Evolutionary conservation across 345 rosid species (phyloP).

Genomic region (Dipteronia dyeriana): DNA sequence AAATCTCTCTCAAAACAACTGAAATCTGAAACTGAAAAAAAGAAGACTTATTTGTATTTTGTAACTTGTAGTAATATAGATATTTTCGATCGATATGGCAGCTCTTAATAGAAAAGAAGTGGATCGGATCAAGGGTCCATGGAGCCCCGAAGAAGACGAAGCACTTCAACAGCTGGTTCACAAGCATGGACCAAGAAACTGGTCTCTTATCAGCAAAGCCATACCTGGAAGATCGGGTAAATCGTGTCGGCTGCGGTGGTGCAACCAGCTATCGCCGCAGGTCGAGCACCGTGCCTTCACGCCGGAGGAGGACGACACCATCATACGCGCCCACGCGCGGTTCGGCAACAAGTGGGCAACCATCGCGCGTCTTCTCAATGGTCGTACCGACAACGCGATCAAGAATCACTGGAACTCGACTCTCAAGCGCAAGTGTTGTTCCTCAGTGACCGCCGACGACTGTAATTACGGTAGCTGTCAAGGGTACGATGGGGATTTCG

Average conservation of each 20-base stretch:
- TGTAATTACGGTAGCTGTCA: slow-evolving; percentile 31
- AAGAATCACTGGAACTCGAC: slow-evolving; percentile 99
- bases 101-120: slow-evolving; percentile 41
- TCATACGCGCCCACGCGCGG: slow-evolving; percentile 76
- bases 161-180: slow-evolving; percentile 65
- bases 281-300: slow-evolving; percentile 87
- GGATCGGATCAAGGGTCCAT: slow-evolving; percentile 95
- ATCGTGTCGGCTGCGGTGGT: slow-evolving; percentile 92
- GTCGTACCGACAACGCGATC: slow-evolving; percentile 92
- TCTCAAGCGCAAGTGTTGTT: slow-evolving; percentile 70
- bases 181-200: slow-evolving; percentile 85
- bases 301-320: slow-evolving; percentile 75
- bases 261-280: slow-evolving; percentile 93
- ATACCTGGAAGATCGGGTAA: slow-evolving; percentile 93
- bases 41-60: neutral
- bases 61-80: neutral
- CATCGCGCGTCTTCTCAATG: slow-evolving; percentile 84
- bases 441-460: slow-evolving; percentile 41
- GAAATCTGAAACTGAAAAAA: slow-evolving; percentile 2
- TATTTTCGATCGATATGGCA: slow-evolving; percentile 16
- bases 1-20: too few relatives aligned
- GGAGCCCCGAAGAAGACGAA: slow-evolving; percentile 97
- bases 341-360: slow-evolving; percentile 98
- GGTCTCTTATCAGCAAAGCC: slow-evolving; percentile 92
- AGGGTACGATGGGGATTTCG: slow-evolving; percentile 60